Evolutionary conservation across 768 basidiomycete genomes (phyloP).

Genomic region (Xanthoconium stramineum): DNA sequence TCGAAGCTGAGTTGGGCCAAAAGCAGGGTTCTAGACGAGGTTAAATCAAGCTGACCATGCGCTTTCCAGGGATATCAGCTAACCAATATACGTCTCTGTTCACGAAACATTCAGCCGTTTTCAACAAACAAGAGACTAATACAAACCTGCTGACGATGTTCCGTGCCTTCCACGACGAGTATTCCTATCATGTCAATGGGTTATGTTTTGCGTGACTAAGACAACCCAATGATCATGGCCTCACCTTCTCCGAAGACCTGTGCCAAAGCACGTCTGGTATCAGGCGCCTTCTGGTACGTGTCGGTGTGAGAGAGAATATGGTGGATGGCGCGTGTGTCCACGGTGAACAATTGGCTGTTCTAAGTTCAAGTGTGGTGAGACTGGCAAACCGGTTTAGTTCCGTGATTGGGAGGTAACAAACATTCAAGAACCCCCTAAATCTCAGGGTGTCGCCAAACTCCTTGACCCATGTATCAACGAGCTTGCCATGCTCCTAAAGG

Average conservation of each 20-base stretch:
- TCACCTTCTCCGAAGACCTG: constrained; percentile 42
- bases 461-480: constrained; percentile 44
- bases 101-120: neutral
- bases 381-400: neutral
- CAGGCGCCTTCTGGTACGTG: constrained; percentile 55
- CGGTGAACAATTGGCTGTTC: constrained; percentile 47
- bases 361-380: constrained; percentile 8
- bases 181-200: constrained; percentile 40
- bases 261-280: constrained; percentile 35
- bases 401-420: constrained; percentile 20
- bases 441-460: constrained; percentile 47
- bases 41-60: neutral
- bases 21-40: constrained; percentile 55
- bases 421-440: constrained; percentile 44
- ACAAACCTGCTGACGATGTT: constrained; percentile 40
- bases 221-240: neutral
- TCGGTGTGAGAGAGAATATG: constrained; percentile 59
- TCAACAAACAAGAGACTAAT: neutral
- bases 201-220: neutral
- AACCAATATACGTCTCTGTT: constrained; percentile 32
- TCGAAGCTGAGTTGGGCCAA: constrained; percentile 57
- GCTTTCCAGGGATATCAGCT: neutral
- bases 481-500: constrained; percentile 24
- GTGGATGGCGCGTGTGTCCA: constrained; percentile 59
- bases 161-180: constrained; percentile 40